These are phyloP conservation scores for Umbelopsis sp. DNA, from an alignment of 192 early-diverging fungal genomes.

Conservation along the genomic window DNA sequence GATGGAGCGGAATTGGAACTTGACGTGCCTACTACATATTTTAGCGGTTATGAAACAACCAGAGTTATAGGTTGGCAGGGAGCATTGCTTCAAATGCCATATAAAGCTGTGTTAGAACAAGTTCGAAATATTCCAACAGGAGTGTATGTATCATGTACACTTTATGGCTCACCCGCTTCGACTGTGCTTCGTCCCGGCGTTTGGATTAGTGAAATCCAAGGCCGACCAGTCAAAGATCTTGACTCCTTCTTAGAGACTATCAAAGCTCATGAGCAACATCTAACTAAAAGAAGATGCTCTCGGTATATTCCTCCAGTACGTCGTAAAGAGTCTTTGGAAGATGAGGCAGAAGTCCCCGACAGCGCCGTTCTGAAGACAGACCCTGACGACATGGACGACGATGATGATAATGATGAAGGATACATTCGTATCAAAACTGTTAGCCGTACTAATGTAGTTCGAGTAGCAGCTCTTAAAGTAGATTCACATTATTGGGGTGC, in stretches of 20 bases:
- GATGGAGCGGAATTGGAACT: slow-evolving; percentile 70
- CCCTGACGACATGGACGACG: slow-evolving; percentile 36
- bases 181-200: slow-evolving; percentile 65
- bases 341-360: slow-evolving; percentile 16
- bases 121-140: slow-evolving; percentile 64
- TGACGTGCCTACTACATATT: slow-evolving; percentile 63
- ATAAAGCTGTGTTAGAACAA: slow-evolving; percentile 71
- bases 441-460: slow-evolving; percentile 55
- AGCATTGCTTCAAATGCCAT: slow-evolving; percentile 73
- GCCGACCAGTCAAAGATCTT: slow-evolving; percentile 56
- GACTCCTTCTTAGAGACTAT: slow-evolving; percentile 68
- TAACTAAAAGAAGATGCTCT: slow-evolving; percentile 44
- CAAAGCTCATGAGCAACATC: slow-evolving; percentile 47
- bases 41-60: slow-evolving; percentile 58
- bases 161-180: slow-evolving; percentile 67
- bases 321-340: slow-evolving; percentile 17
- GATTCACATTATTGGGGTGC: slow-evolving; percentile 80
- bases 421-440: slow-evolving; percentile 64
- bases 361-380: slow-evolving; percentile 4
- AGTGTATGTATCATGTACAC: slow-evolving; percentile 64
- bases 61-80: slow-evolving; percentile 86
- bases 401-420: slow-evolving; percentile 55
- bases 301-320: slow-evolving; percentile 34
- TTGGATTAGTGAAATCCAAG: slow-evolving; percentile 78
- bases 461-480: slow-evolving; percentile 73